Conservation (phyloP, 192 early-diverging fungal species). For the Lobosporangium transversale region DNA sequence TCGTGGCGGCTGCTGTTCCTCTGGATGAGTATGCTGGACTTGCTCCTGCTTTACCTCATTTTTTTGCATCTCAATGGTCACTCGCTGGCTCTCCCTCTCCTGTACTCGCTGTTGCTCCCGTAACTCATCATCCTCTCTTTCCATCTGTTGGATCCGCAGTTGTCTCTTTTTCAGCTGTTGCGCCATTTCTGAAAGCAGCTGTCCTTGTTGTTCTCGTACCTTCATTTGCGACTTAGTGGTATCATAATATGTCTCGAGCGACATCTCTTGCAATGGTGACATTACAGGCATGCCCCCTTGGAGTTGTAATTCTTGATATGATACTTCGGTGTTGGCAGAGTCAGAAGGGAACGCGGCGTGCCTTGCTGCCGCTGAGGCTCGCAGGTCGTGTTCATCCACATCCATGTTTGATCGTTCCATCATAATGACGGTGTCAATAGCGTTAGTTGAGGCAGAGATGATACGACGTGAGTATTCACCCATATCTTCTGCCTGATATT, state of each 20-base stretch:
- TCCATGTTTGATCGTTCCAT: neutral
- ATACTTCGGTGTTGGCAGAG: constrained; percentile 10
- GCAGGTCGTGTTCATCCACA: constrained; percentile 5
- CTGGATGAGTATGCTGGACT: neutral
- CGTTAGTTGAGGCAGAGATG: no score
- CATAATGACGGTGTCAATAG: neutral
- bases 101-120: constrained; percentile 4
- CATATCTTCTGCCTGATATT: no score
- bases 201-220: constrained; percentile 22
- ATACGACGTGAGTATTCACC: neutral
- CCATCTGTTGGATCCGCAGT: constrained; percentile 4
- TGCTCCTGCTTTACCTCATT: neutral
- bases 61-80: neutral
- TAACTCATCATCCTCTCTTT: constrained; percentile 1
- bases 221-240: constrained; percentile 49
- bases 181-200: constrained; percentile 27
- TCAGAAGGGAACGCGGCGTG: constrained; percentile 15
- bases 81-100: neutral
- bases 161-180: constrained; percentile 21
- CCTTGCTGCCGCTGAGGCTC: neutral
- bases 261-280: constrained; percentile 21
- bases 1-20: neutral
- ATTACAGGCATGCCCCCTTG: neutral
- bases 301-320: constrained; percentile 17
- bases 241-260: constrained; percentile 43